Evolutionary conservation across 2,329 filamentous ascomycete genomes (phyloP).

Genomic region (Mollisiaceae sp.): DNA sequence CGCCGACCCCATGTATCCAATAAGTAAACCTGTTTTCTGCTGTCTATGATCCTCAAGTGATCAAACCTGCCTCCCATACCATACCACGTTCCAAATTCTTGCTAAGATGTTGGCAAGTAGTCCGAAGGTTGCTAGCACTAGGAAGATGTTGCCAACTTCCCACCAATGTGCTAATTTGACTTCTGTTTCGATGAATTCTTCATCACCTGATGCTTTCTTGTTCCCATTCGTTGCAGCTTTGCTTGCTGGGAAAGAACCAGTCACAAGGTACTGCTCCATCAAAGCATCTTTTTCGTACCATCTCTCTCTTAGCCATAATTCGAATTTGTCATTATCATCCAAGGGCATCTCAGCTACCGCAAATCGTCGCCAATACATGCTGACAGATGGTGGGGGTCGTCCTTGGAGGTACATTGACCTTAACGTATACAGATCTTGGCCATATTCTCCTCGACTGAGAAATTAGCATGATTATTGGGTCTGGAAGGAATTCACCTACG

Average conservation of each 20-base stretch:
- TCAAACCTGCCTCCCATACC: conserved; percentile 23
- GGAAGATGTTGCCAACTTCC: conserved; percentile 42
- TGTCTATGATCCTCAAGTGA: neutral
- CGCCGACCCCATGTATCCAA: conserved; percentile 2
- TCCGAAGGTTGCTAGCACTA: conserved; percentile 38
- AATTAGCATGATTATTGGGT: conserved; percentile 11
- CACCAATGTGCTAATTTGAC: conserved; percentile 41
- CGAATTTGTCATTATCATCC: conserved; percentile 74
- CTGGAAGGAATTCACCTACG: conserved; percentile 61
- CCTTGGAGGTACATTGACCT: conserved; percentile 88
- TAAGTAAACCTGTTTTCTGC: neutral
- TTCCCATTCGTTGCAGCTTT: conserved; percentile 28
- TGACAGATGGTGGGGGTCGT: conserved; percentile 89
- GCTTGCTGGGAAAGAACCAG: conserved; percentile 73
- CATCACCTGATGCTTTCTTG: conserved; percentile 23
- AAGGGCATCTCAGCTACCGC: conserved; percentile 80
- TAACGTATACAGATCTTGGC: conserved; percentile 90
- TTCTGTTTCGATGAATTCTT: conserved; percentile 42
- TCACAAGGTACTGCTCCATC: conserved; percentile 80
- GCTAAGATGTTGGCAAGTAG: conserved; percentile 37
- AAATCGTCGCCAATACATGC: conserved; percentile 95
- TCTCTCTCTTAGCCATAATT: conserved; percentile 80
- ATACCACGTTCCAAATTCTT: conserved; percentile 32
- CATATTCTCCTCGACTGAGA: conserved; percentile 69
- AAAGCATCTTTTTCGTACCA: conserved; percentile 94